Conservation (phyloP, 768 basidiomycete species). For the Suillus americanus region DNA sequence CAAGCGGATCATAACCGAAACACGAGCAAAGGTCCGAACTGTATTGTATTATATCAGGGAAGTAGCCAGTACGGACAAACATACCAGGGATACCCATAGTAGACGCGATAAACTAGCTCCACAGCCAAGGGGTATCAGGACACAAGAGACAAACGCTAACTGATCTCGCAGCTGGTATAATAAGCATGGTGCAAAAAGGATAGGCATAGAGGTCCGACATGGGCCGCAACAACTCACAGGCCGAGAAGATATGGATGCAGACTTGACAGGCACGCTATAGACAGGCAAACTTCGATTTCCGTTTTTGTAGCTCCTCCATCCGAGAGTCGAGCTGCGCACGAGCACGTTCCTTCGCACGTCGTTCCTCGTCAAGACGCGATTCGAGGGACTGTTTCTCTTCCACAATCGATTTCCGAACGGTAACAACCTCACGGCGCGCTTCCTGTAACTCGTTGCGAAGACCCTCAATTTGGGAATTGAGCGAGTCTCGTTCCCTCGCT, state of each 20-base stretch:
- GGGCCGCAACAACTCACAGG: slow-evolving; percentile 13
- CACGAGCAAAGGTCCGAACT: slow-evolving; percentile 16
- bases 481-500: slow-evolving; percentile 79
- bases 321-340: slow-evolving; percentile 84
- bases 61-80: slow-evolving; percentile 17
- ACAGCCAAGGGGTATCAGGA: slow-evolving; percentile 28
- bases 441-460: slow-evolving; percentile 75
- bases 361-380: slow-evolving; percentile 81
- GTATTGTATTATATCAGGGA: slow-evolving; percentile 26
- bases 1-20: slow-evolving; percentile 3
- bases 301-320: slow-evolving; percentile 80
- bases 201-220: slow-evolving; percentile 1
- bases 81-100: slow-evolving; percentile 31
- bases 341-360: slow-evolving; percentile 84
- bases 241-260: slow-evolving; percentile 5
- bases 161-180: slow-evolving; percentile 25
- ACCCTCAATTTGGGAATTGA: slow-evolving; percentile 61
- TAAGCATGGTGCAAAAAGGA: slow-evolving; percentile 19
- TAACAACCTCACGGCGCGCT: slow-evolving; percentile 76
- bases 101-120: slow-evolving; percentile 33
- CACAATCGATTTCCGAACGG: slow-evolving; percentile 74
- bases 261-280: slow-evolving; percentile 45
- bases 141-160: slow-evolving; percentile 9
- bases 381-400: slow-evolving; percentile 90
- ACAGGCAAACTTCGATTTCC: slow-evolving; percentile 92